Evolutionary conservation across 2,329 filamentous ascomycete genomes (phyloP), one percentile per base, ranked within the genome.

Genomic region (Penicillium sp.): DNA sequence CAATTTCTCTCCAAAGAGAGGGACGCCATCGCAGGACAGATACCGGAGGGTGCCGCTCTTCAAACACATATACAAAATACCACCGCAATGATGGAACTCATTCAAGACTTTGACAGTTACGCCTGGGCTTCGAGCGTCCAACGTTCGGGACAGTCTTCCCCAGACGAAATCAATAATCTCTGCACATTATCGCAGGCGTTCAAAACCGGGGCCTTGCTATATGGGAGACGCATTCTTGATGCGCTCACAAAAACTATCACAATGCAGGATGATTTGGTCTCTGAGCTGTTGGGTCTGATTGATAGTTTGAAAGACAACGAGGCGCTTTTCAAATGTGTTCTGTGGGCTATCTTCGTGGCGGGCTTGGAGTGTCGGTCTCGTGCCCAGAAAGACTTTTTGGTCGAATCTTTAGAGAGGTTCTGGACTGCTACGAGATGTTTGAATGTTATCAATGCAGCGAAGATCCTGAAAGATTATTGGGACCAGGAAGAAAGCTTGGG

Each of bases 341-440:
- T 73, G 1, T 73, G 71, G 71, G 71, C 70, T 0, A 71, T 71
- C 1, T 71, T 69, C 26, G 62, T 73, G 32, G 70, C 69, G 10
- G 71, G 69, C 1, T 43, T 73, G 22, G 69, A 73, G 38, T 70
- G 65, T 45, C 59, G 48, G n/a, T 54, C 46, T 47, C 59, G 58
- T 26, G 44, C 58, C 2, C 63, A 73, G 40, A 54, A 65, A 18
- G 52, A 62, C 2, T 66, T 68, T 35, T 39, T 73, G 2, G 52
- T 63, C 16, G 55, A 40, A 5, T 67, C 57, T 24, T 46, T 72
- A 24, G 69, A 69, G 24, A 61, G 46, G 7, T 68, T 73, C 26
- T 73, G 71, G 71, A 43, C 47, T 4, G 56, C 62, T 11, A 73
- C 71, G 2, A 66, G 46, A 3, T 73, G 71, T 59, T 59, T 72